These are phyloP conservation scores for Colletotrichum tabaci DNA, from an alignment of 2,329 filamentous ascomycete genomes.

Conservation along the genomic window DNA sequence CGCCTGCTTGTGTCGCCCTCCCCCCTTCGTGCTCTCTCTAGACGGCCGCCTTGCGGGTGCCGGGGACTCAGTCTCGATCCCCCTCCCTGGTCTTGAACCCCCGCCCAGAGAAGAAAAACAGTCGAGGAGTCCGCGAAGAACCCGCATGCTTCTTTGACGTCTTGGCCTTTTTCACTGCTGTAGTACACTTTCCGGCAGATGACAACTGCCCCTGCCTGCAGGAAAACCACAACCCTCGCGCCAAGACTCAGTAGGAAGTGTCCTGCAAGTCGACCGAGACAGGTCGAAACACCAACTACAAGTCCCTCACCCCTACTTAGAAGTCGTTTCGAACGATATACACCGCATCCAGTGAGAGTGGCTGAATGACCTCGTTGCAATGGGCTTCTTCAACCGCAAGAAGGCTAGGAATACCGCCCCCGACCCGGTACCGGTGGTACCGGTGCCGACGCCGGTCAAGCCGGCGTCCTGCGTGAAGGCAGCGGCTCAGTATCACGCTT, in stretches of 20 bases:
- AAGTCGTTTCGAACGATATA: neutral
- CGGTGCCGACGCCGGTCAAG: constrained; percentile 1
- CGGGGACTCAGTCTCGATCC: neutral
- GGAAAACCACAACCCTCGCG: neutral
- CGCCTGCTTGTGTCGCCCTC: constrained; percentile 6
- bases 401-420: constrained; percentile 45
- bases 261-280: neutral
- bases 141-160: neutral
- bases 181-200: neutral
- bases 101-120: neutral
- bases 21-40: neutral
- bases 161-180: neutral
- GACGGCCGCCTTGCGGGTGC: constrained; percentile 15
- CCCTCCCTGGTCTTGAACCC: neutral
- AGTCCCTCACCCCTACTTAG: too few relatives aligned
- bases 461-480: constrained; percentile 40
- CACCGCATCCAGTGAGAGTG: too few relatives aligned
- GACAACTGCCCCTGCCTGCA: neutral
- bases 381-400: constrained; percentile 51
- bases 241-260: neutral
- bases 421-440: neutral
- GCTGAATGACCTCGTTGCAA: constrained; percentile 35
- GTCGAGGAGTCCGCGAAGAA: neutral
- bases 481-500: constrained; percentile 29
- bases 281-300: neutral